Conservation (phyloP, 345 rosid species). For the Clausena lansium region DNA sequence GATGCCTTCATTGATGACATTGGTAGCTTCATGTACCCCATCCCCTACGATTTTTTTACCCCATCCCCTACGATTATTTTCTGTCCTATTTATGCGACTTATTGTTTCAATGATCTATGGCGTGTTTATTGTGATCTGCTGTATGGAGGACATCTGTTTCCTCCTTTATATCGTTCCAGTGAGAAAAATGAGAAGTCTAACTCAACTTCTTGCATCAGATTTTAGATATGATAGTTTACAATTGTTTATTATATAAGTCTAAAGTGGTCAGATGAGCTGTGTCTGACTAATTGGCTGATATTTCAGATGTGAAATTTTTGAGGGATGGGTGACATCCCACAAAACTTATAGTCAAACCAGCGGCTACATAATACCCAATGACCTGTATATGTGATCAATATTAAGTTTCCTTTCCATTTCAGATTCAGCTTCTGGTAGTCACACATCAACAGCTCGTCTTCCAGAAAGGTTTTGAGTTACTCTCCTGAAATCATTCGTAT, state of each 20-base stretch:
- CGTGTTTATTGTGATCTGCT: background rate
- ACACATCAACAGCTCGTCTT: constrained; percentile 73
- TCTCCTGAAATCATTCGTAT: background rate
- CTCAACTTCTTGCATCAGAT: background rate
- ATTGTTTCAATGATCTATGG: constrained; percentile 9
- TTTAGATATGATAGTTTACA: background rate
- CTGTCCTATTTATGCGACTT: constrained; percentile 5
- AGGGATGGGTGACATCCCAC: background rate
- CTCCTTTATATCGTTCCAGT: background rate
- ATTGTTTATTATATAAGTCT: background rate
- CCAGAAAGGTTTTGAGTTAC: constrained; percentile 79
- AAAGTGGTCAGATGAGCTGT: background rate
- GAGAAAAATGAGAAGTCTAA: background rate
- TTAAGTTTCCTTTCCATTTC: constrained; percentile 18
- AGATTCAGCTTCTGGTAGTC: constrained; percentile 73
- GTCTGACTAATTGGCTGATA: background rate
- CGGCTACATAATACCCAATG: background rate
- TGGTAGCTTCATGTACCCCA: constrained; percentile 40
- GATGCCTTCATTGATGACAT: constrained; percentile 87
- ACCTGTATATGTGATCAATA: background rate
- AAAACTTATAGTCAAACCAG: background rate
- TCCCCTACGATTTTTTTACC: background rate
- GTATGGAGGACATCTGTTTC: background rate
- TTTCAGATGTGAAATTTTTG: background rate
- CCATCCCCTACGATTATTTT: background rate